Base-by-base conservation (phyloP, 768 basidiomycete species). In the Tricholomella constricta region DNA sequence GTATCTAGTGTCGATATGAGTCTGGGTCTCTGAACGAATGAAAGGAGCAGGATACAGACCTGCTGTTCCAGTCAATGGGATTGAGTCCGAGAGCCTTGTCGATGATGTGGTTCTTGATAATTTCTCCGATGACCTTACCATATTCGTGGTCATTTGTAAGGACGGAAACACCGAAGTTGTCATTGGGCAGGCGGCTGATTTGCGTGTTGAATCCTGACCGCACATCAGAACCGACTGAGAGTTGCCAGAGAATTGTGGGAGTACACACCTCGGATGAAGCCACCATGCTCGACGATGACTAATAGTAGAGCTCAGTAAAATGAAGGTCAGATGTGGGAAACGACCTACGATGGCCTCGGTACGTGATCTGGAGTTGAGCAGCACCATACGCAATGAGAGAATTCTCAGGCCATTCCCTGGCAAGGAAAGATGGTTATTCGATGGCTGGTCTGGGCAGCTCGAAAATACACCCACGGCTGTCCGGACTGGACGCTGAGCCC, bases 161-260 rank as follows among this genome's bases (percentile, higher is more conserved):
- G 25, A 70, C 63, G 12, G 68, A 57, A 25, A 70, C 58, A 1
- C 69, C 69, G 10, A 70, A 32, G 32, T 59, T 59, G n/a, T 60
- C 56, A 20, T 36, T 41, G 4, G 68, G 68, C 4, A 68, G 45
- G 10, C 68, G 62, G 9, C 56, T 62, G 8, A 69, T 52, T 27
- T 50, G 27, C 0, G 63, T 46, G 14, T 42, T 50, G 51, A 66
- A 66, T 1, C 67, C 66, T 62, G 12, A n/a, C 19, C 9, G 12
- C 15, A 11, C 19, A 19, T 26, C n/a, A 8, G 34, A 4, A 11
- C 15, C 14, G 15, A 35, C n/a, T n/a, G n/a, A 25, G 7, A 14
- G 22, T 41, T 15, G 10, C 14, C 14, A 19, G 25, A 37, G 19
- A 41, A n/a, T 12, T 12, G 14, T 2, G 19, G 25, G 15, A 23